A percentile compares a stretch with the other conserved stretches of the same genome.
These are phyloP conservation scores for Trypanosoma vivax DNA, from an alignment of 208 protist genomes.

Conservation along the genomic window DNA sequence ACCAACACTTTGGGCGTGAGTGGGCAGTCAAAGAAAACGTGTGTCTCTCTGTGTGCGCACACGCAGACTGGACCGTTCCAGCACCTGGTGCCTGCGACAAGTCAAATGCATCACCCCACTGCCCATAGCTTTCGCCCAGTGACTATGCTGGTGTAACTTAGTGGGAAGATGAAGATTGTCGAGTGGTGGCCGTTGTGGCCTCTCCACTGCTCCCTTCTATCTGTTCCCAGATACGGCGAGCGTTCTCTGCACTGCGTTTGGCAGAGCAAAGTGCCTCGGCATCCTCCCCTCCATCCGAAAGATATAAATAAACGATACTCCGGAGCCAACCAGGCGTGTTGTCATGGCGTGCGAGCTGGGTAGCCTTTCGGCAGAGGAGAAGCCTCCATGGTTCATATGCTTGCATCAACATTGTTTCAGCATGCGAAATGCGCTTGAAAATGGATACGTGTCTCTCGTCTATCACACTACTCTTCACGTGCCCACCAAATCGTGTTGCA, in stretches of 20 bases:
- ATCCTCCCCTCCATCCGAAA: constrained; percentile 49
- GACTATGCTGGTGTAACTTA: too few relatives aligned
- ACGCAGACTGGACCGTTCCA: too few relatives aligned
- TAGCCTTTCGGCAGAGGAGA: constrained; percentile 22
- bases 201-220: constrained; percentile 9
- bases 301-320: constrained; percentile 54
- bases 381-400: constrained; percentile 18
- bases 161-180: neutral
- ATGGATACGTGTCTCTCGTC: constrained; percentile 22
- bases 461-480: constrained; percentile 37
- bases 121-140: too few relatives aligned
- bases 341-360: constrained; percentile 34
- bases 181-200: neutral
- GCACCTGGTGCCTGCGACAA: too few relatives aligned
- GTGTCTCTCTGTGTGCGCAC: too few relatives aligned
- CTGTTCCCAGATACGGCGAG: constrained; percentile 16
- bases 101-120: too few relatives aligned
- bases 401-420: constrained; percentile 25
- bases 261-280: constrained; percentile 9
- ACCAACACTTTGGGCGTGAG: too few relatives aligned
- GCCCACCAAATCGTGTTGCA: constrained; percentile 36
- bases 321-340: constrained; percentile 42
- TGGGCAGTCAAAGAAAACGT: too few relatives aligned
- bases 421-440: constrained; percentile 23
- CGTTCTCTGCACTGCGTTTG: constrained; percentile 10